A percentile compares a stretch with the other conserved stretches of the same genome.
Conservation (phyloP, 2,329 filamentous ascomycete genomes). For the Beauveria pseudobassiana region DNA sequence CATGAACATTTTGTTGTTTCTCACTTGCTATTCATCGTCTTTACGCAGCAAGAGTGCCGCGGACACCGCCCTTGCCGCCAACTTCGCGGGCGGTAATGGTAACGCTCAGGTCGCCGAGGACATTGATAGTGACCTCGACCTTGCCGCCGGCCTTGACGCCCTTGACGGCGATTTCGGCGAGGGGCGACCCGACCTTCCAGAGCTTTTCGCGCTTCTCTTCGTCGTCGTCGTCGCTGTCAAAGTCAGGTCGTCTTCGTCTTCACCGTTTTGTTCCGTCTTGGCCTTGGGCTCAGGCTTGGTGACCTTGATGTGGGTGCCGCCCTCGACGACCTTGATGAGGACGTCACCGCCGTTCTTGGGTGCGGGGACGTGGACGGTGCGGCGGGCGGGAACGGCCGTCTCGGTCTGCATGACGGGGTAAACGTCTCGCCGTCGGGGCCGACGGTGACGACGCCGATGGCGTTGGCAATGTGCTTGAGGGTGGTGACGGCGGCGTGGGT, state of each 20-base stretch:
- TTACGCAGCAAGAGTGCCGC: conserved; percentile 44
- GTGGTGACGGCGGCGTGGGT: conserved; percentile 93
- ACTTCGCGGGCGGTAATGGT: conserved; percentile 79
- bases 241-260: conserved; percentile 51
- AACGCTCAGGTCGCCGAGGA: conserved; percentile 70
- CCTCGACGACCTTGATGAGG: conserved; percentile 81
- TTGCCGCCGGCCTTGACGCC: conserved; percentile 82
- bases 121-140: conserved; percentile 89
- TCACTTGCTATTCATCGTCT: not conserved
- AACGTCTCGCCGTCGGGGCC: conserved; percentile 60
- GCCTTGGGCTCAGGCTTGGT: conserved; percentile 77
- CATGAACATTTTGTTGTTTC: not conserved
- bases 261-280: conserved; percentile 61
- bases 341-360: conserved; percentile 81
- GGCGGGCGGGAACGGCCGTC: conserved; percentile 82
- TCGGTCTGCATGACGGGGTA: conserved; percentile 73
- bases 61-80: conserved; percentile 76
- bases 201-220: conserved; percentile 85
- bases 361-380: conserved; percentile 69
- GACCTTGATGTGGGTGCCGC: conserved; percentile 83
- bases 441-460: conserved; percentile 75
- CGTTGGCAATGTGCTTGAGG: conserved; percentile 80
- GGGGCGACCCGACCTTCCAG: conserved; percentile 76
- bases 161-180: conserved; percentile 80
- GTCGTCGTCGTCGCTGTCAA: conserved; percentile 59